Evolutionary conservation across 169 alveolate species (phyloP), one percentile per base, ranked within the genome.

Genomic region (Prorocentrum cordatum): DNA sequence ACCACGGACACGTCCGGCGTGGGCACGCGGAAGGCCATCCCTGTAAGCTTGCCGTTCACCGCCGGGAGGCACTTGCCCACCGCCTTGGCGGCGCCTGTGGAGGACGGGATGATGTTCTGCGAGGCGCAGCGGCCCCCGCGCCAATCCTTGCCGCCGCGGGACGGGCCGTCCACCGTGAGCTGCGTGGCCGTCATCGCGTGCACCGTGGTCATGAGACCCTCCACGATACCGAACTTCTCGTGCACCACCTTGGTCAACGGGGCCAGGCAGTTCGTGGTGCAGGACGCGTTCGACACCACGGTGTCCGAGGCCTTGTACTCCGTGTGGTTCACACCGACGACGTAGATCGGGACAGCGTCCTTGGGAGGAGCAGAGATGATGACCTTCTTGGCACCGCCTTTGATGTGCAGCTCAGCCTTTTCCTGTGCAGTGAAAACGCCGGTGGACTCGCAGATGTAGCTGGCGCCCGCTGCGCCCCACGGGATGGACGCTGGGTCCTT

Each of bases 201-300:
- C 45, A 98, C 99, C n/a, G 99, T 98, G 88, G 99, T 98, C 99
- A 98, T 98, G 62, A 98, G 95, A 38, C 99, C 99, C 94, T 98
- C 99, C 38, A 93, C 96, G 90, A 98, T 97, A 47, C 99, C 99
- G 93, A 96, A 97, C 90, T 96, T 95, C 79, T 97, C 99, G 91
- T 98, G 91, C 77, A 98, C 85, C 58, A 24, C 86, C 95, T 98
- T 97, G 84, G 99, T 98, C 33, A 98, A 86, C 45, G 99, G 99
- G 18, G 99, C 99, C 47, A 98, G 95, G 93, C 99, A 97, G 94
- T 98, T 98, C 61, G 99, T 97, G 38, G 99, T 98, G 95, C 99
- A 97, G 91, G 99, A 96, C 6, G 88, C 88, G 10, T 77, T 77
- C 64, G 88, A 77, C 45, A 75, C 98, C 29, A 98, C 97, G 92